Percentiles rank a stretch among this genome's conserved stretches.
phyloP scores from a whole-genome alignment of 306 rosid genomes.

The Cajanus cajan region DNA sequence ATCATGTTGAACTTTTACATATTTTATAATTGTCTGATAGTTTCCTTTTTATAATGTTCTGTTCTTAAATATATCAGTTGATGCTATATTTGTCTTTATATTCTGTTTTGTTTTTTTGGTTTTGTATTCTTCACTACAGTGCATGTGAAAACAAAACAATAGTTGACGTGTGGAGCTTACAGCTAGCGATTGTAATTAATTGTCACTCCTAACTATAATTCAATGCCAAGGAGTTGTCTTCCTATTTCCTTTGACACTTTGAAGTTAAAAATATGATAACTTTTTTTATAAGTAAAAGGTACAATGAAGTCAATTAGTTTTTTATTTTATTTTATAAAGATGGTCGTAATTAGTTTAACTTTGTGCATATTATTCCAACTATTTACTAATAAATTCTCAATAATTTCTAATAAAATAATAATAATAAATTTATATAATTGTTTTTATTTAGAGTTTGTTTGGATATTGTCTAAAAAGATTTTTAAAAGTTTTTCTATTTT shows the following conservation, averaged over 20 bases:
- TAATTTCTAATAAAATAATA: too few relatives aligned
- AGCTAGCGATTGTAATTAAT: constrained; percentile 25
- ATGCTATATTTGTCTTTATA: constrained; percentile 6
- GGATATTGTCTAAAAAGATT: too few relatives aligned
- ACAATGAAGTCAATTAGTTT: too few relatives aligned
- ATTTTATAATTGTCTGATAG: neutral
- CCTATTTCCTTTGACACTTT: neutral
- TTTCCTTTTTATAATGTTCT: neutral
- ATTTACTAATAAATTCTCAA: too few relatives aligned
- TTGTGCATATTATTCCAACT: too few relatives aligned
- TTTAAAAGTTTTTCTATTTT: too few relatives aligned
- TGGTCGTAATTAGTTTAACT: too few relatives aligned
- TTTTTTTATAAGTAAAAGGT: too few relatives aligned
- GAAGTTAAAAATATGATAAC: too few relatives aligned
- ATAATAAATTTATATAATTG: too few relatives aligned
- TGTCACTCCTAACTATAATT: neutral
- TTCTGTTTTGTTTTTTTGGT: neutral
- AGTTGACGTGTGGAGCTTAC: constrained; percentile 33
- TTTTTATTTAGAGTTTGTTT: too few relatives aligned
- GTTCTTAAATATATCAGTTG: neutral
- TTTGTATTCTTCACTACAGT: constrained; percentile 14
- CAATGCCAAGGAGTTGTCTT: neutral
- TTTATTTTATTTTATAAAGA: too few relatives aligned
- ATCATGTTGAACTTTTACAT: neutral
- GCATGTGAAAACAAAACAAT: constrained; percentile 27